A percentile compares a stretch with the other conserved stretches of the same genome.
Conservation (phyloP, 768 basidiomycete species). For the Boletus coccyginus region DNA sequence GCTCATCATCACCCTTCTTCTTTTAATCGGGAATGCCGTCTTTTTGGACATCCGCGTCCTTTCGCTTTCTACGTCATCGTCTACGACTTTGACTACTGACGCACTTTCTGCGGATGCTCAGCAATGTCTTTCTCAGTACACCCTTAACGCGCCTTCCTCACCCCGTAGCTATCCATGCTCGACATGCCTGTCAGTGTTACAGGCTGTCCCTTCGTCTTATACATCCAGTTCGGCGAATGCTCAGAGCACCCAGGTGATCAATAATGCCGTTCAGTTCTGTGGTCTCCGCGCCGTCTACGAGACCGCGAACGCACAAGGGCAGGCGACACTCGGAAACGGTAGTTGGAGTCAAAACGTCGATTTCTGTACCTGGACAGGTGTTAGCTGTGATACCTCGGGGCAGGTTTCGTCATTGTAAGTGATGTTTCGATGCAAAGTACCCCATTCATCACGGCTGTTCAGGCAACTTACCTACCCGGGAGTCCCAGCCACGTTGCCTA, state of each 20-base stretch:
- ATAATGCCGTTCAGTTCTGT: conserved; percentile 46
- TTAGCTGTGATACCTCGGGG: conserved; percentile 41
- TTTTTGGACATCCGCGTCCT: conserved; percentile 39
- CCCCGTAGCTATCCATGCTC: conserved; percentile 46
- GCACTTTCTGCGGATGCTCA: conserved; percentile 38
- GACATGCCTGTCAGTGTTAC: conserved; percentile 41
- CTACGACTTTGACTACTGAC: conserved; percentile 22
- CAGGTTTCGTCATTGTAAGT: conserved; percentile 42
- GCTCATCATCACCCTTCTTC: conserved; percentile 40
- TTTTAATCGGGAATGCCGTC: conserved; percentile 40
- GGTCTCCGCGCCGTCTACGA: conserved; percentile 44
- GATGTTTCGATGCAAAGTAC: background rate
- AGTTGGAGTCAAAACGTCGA: conserved; percentile 45
- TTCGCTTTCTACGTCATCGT: conserved; percentile 12
- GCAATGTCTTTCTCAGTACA: conserved; percentile 46
- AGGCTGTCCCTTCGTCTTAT: conserved; percentile 36
- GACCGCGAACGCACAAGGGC: conserved; percentile 35
- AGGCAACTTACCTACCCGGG: conserved; percentile 45
- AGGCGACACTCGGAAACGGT: conserved; percentile 37
- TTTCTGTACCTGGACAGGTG: conserved; percentile 48
- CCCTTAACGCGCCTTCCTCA: conserved; percentile 41
- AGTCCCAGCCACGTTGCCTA: conserved; percentile 44
- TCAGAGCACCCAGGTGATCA: conserved; percentile 32
- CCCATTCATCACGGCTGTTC: background rate
- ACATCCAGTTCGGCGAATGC: conserved; percentile 28